Percentiles rank a stretch among this genome's conserved stretches.
Evolutionary conservation across 2,329 filamentous ascomycete genomes (phyloP).

Genomic region (Pyrenochaeta sp.): DNA sequence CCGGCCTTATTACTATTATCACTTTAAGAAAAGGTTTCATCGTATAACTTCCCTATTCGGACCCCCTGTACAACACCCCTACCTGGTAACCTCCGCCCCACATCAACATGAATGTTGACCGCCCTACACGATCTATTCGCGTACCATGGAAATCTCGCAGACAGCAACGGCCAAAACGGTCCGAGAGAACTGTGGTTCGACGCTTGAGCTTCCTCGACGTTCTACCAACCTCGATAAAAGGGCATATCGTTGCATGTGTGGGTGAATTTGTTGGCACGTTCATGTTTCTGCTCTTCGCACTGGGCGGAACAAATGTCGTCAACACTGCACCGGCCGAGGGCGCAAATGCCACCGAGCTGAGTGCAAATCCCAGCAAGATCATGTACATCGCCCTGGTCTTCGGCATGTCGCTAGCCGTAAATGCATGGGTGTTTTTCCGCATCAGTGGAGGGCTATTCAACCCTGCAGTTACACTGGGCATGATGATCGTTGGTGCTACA

Average conservation of each 20-base stretch:
- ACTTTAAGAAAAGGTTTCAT: too few species aligned
- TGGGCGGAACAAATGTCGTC: conserved; percentile 49
- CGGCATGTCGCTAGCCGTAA: conserved; percentile 50
- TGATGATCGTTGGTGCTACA: neutral
- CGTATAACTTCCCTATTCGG: too few species aligned
- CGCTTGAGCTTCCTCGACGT: conserved; percentile 8
- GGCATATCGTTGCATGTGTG: conserved; percentile 39
- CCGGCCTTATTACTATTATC: too few species aligned
- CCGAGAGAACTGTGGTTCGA: conserved; percentile 8
- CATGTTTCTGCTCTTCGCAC: conserved; percentile 53
- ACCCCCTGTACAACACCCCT: too few species aligned
- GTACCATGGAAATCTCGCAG: conserved; percentile 12
- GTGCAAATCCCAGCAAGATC: conserved; percentile 41
- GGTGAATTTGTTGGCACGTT: conserved; percentile 52
- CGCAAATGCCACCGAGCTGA: conserved; percentile 27
- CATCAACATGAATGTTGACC: conserved; percentile 14
- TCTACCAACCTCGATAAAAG: conserved; percentile 8
- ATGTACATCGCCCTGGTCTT: conserved; percentile 50
- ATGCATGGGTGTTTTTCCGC: conserved; percentile 52
- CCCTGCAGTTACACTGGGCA: conserved; percentile 43
- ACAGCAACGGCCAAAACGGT: conserved; percentile 3
- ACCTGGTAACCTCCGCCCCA: too few species aligned
- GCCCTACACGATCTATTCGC: conserved; percentile 11
- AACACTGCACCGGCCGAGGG: conserved; percentile 41
- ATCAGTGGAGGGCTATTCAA: conserved; percentile 52